phyloP scores from a whole-genome alignment of 768 basidiomycete species.

The Chalciporus piperatus region DNA sequence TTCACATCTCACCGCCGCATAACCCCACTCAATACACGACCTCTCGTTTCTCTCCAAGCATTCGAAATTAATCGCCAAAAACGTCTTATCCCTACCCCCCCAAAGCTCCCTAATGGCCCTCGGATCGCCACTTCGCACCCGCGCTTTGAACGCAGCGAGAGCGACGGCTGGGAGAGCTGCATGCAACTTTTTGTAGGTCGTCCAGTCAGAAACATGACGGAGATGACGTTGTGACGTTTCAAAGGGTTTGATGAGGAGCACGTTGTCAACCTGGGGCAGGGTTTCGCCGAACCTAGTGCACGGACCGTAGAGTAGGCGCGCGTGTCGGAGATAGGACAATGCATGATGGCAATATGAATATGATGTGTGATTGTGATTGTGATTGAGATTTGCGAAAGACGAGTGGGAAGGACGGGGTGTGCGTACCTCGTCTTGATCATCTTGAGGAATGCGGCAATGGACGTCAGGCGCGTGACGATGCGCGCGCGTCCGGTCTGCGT shows the following conservation, averaged over 20 bases:
- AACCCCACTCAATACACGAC: slow-evolving; percentile 76
- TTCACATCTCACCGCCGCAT: slow-evolving; percentile 73
- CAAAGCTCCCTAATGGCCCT: slow-evolving; percentile 64
- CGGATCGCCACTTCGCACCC: slow-evolving; percentile 65
- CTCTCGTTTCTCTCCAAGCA: slow-evolving; percentile 71
- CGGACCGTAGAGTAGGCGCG: too few species aligned
- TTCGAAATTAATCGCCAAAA: slow-evolving; percentile 72
- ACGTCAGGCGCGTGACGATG: slow-evolving; percentile 73
- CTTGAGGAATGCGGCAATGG: slow-evolving; percentile 72
- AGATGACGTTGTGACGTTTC: slow-evolving; percentile 68
- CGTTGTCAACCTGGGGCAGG: slow-evolving; percentile 68
- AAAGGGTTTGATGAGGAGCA: slow-evolving; percentile 65
- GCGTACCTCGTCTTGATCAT: slow-evolving; percentile 79
- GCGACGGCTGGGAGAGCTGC: slow-evolving; percentile 68
- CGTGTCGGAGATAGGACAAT: neutral
- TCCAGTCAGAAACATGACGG: slow-evolving; percentile 65
- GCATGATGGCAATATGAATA: neutral
- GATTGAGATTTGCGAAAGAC: neutral
- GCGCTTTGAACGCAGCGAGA: slow-evolving; percentile 61
- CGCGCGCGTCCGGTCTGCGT: slow-evolving; percentile 68
- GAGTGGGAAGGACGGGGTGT: neutral
- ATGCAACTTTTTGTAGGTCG: slow-evolving; percentile 66
- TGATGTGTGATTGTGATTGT: neutral
- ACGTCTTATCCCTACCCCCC: slow-evolving; percentile 69
- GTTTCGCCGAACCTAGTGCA: slow-evolving; percentile 82